These are phyloP conservation scores for Aspergillus spinulosporus DNA, from an alignment of 2,329 filamentous ascomycete genomes.

Conservation along the genomic window DNA sequence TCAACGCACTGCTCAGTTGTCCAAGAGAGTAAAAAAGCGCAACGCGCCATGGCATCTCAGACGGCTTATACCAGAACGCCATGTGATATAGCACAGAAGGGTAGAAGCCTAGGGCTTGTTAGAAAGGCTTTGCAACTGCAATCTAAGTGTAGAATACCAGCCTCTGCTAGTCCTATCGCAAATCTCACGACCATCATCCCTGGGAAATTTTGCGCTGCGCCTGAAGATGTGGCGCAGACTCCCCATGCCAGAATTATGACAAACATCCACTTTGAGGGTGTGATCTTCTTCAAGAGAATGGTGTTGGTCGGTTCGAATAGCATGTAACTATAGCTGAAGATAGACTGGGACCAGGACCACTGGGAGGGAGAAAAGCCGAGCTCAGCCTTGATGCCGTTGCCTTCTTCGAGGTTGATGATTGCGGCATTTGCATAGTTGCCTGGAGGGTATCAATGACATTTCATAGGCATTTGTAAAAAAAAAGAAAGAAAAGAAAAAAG, in stretches of 20 bases:
- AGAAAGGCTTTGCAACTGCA: too few relatives aligned
- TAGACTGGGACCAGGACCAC: slow-evolving; percentile 44
- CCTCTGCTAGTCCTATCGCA: slow-evolving; percentile 39
- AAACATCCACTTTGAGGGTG: slow-evolving; percentile 40
- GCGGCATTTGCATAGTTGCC: slow-evolving; percentile 44
- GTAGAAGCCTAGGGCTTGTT: slow-evolving; percentile 31
- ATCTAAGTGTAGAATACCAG: slow-evolving; percentile 8
- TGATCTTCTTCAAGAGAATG: slow-evolving; percentile 38
- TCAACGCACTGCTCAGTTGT: slow-evolving; percentile 34
- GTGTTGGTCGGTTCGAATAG: slow-evolving; percentile 44
- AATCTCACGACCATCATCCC: slow-evolving; percentile 44
- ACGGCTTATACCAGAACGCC: slow-evolving; percentile 43
- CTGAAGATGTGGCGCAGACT: slow-evolving; percentile 37
- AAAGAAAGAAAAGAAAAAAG: too few relatives aligned
- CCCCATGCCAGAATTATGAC: slow-evolving; percentile 40
- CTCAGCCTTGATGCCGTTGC: slow-evolving; percentile 43
- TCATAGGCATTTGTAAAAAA: too few relatives aligned
- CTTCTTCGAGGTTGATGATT: slow-evolving; percentile 44
- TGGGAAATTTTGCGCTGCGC: slow-evolving; percentile 36
- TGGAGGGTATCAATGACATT: too few relatives aligned
- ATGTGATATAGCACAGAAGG: slow-evolving; percentile 40
- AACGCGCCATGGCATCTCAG: slow-evolving; percentile 38
- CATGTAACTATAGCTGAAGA: slow-evolving; percentile 45
- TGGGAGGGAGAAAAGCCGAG: slow-evolving; percentile 34
- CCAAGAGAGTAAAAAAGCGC: slow-evolving; percentile 42